Evolutionary conservation across 371 early-diverging fungal species (phyloP).

Genomic region (Actinomucor elegans): DNA sequence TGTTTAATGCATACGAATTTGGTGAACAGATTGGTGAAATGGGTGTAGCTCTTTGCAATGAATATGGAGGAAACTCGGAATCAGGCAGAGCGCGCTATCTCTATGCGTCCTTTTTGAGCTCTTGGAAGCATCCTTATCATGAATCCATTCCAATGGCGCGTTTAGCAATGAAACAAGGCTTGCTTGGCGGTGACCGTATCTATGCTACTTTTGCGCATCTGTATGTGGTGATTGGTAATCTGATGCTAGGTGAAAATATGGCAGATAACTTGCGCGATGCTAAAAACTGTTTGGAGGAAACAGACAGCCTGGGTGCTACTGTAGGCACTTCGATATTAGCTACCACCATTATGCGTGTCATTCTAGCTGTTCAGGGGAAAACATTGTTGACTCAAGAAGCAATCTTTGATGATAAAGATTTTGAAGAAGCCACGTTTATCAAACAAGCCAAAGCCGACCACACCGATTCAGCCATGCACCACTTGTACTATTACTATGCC

Average conservation of each 20-base stretch:
- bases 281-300: constrained; percentile 35
- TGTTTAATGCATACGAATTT: constrained; percentile 44
- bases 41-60: constrained; percentile 38
- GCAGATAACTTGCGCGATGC: constrained; percentile 39
- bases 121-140: constrained; percentile 44
- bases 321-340: constrained; percentile 27
- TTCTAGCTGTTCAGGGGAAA: constrained; percentile 45
- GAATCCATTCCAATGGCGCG: constrained; percentile 36
- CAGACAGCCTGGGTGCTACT: constrained; percentile 23
- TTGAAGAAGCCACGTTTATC: constrained; percentile 30
- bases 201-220: constrained; percentile 45
- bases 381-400: constrained; percentile 26
- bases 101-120: constrained; percentile 36
- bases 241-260: constrained; percentile 35
- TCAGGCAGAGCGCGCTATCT: constrained; percentile 36
- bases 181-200: constrained; percentile 43
- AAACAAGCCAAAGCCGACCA: constrained; percentile 1
- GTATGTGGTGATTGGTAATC: constrained; percentile 31
- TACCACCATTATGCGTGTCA: constrained; percentile 32
- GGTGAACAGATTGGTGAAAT: constrained; percentile 43
- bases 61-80: constrained; percentile 44
- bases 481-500: constrained; percentile 33
- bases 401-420: constrained; percentile 41
- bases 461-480: not conserved
- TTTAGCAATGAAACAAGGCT: constrained; percentile 38